phyloP scores from a whole-genome alignment of 2,329 filamentous ascomycete genomes.

The Ascochyta fabae region DNA sequence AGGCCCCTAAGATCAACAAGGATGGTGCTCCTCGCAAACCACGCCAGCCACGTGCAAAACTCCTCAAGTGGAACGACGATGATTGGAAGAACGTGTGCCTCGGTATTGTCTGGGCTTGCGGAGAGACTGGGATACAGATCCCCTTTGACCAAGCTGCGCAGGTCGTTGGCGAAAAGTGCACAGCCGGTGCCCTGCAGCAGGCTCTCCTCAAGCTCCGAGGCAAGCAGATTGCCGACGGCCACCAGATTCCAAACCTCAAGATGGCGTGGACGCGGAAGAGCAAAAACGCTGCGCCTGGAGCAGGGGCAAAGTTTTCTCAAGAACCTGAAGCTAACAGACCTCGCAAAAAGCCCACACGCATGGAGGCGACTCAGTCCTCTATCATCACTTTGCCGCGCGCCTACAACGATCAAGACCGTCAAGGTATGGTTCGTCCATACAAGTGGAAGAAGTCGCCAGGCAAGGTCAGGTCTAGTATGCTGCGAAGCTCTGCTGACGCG shows the following conservation, averaged over 20 bases:
- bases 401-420: conserved; percentile 3
- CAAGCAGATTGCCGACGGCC: conserved; percentile 30
- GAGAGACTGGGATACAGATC: conserved; percentile 36
- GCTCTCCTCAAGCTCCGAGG: conserved; percentile 40
- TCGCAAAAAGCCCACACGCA: conserved; percentile 15
- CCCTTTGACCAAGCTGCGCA: conserved; percentile 41
- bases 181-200: conserved; percentile 42
- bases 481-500: conserved; percentile 1
- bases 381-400: conserved; percentile 12
- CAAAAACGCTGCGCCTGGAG: conserved; percentile 9
- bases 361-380: conserved; percentile 14
- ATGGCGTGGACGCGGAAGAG: conserved; percentile 36
- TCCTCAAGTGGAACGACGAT: conserved; percentile 40
- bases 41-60: conserved; percentile 37
- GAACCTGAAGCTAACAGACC: conserved; percentile 4
- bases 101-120: conserved; percentile 41
- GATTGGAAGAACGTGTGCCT: conserved; percentile 39
- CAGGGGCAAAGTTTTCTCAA: conserved; percentile 16
- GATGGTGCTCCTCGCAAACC: conserved; percentile 37
- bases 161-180: conserved; percentile 30
- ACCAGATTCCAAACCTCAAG: conserved; percentile 28
- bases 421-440: conserved; percentile 8
- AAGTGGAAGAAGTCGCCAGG: conserved; percentile 8
- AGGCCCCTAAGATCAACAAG: conserved; percentile 37
- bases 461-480: background rate